Evolutionary conservation across 148 eudicot genomes (phyloP), one percentile per base, ranked within the genome.

Genomic region (Talinum fruticosum): DNA sequence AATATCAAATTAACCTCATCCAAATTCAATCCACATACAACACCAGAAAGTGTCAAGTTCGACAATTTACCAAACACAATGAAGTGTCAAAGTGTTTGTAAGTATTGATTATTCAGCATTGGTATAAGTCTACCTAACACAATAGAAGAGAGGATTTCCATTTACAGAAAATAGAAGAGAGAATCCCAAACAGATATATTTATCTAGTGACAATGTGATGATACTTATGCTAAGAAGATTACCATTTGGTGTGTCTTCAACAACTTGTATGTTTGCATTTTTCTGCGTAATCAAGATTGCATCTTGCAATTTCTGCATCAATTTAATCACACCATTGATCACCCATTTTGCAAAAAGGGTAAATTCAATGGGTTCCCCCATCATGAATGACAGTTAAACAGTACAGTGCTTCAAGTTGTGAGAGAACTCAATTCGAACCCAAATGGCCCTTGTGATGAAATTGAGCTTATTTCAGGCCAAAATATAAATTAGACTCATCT

Each of bases 251-350:
- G 86, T 85, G 69, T 96, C 97, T 85, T 96, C 91, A 75, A 90
- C 83, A 28, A 72, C 82, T 81, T 89, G 93, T 80, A 93, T 93
- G 78, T 89, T 83, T 26, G 85, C 92, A 77, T 96, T 91, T 73
- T 90, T 96, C 85, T 93, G 99, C 19, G 99, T 96, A 71, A 82
- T 84, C 69, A 93, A 69, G 73, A 96, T 86, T 41, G 99, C 99
- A 80, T 91, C 87, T 80, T 91, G 84, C 80, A 96, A 80, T 85
- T 85, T 82, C 97, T 94, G 87, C 84, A 78, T 53, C 65, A 79
- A 33, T n/a, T 0, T 35, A 30, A 71, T 36, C 76, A 62, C 72
- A 62, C 72, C 38, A 75, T 44, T 37, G 18, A 28, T 66, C 74
- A 67, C 29, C n/a, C 66, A 57, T 26, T 34, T 29, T 30, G 1